These are phyloP conservation scores for Aegilops speltoides DNA, from an alignment of 176 grass and related monocot genomes.

Conservation along the genomic window DNA sequence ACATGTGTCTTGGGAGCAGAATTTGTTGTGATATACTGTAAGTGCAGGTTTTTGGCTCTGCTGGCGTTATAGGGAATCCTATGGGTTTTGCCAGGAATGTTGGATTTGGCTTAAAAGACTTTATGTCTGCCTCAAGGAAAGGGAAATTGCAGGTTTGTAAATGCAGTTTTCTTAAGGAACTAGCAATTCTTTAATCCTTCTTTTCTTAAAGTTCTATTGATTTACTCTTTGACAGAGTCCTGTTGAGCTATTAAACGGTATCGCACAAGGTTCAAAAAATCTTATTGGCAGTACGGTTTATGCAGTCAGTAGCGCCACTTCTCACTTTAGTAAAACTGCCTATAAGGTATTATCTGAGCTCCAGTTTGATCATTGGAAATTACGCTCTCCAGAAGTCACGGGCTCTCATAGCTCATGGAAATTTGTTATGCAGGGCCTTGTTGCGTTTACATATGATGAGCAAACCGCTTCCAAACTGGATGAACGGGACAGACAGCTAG, in stretches of 20 bases:
- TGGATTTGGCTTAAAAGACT: conserved; percentile 92
- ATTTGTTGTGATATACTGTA: conserved; percentile 18
- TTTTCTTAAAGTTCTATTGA: conserved; percentile 30
- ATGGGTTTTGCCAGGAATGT: conserved; percentile 99
- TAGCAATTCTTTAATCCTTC: conserved; percentile 21
- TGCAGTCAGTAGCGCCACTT: conserved; percentile 89
- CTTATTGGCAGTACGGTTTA: conserved; percentile 89
- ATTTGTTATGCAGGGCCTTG: conserved; percentile 74
- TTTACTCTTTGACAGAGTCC: conserved; percentile 46
- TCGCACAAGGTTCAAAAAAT: conserved; percentile 95
- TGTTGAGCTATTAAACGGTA: conserved; percentile 68
- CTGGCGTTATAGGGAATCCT: conserved; percentile 95
- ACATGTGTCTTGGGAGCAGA: neutral
- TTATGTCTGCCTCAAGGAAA: conserved; percentile 84
- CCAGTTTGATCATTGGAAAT: conserved; percentile 21
- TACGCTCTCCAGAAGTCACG: conserved; percentile 1
- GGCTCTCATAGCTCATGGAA: conserved; percentile 26
- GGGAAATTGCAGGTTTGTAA: conserved; percentile 78
- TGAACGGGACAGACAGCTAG: conserved; percentile 66
- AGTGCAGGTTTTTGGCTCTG: conserved; percentile 88
- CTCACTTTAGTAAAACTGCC: conserved; percentile 97
- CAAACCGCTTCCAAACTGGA: conserved; percentile 70
- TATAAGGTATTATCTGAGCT: conserved; percentile 61
- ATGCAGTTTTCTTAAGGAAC: neutral
- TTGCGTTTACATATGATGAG: conserved; percentile 94